Base-by-base conservation (phyloP, 2,329 filamentous ascomycete genomes). In the Ceratocystis diversiconidia region DNA sequence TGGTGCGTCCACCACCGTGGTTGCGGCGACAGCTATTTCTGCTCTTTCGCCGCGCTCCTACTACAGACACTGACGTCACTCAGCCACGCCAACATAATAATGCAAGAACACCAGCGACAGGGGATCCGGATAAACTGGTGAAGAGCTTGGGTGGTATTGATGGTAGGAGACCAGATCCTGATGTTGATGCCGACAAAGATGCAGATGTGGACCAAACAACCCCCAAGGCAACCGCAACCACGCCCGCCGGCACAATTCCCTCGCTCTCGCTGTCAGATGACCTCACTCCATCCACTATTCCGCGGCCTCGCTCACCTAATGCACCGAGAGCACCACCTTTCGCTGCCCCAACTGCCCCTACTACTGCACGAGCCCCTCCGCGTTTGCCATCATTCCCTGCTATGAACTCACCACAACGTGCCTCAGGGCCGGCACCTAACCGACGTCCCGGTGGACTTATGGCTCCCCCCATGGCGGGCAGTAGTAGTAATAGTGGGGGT, bases 1-100 rank as follows among this genome's bases (percentile, higher is more conserved):
- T 80, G 70, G 76, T 85, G 68, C 78, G 79, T 50, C 80, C 80
- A 65, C 80, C 79, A 62, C 74, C 77, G 59, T 79, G 82, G 74
- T 73, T 83, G 17, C 62, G 65, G 10, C 61, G 75, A 76, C 69
- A 73, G 73, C 10, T 73, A 79, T 48, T 70, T 78, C 66, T 69
- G 68, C 64, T 64, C n/a, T 59, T 64, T 48, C 44, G 22, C 41
- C 36, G 55, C 63, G 10, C 32, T 22, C 28, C 25, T 43, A 41
- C 36, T 15, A 5, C 36, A 15, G 61, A 32, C 32, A 15, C 19
- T 41, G 43, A 50, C 55, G 48, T 25, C 62, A 19, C n/a, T n/a
- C 55, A n/a, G 55, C 15, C 55, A 12, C 36, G 10, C 10, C 36
- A 41, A 15, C 4, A 4, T 15, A 41, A 41, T 12, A 41, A 5